Percentiles rank a stretch among this genome's conserved stretches.
These are phyloP conservation scores for Xenoacremonium recifei DNA, from an alignment of 2,329 filamentous ascomycete species.

Conservation along the genomic window DNA sequence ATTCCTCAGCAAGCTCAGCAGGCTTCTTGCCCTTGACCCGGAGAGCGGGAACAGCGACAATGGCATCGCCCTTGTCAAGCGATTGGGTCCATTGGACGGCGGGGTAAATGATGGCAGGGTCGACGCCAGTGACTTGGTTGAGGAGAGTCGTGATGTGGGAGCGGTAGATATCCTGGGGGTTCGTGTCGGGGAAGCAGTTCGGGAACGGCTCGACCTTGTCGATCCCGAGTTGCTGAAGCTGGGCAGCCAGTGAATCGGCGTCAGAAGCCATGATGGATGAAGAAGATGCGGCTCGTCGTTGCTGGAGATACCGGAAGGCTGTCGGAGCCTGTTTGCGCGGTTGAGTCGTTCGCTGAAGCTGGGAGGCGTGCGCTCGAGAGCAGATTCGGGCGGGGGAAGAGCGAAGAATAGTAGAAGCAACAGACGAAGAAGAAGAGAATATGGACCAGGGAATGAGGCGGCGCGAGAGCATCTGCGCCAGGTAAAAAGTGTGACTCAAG, in stretches of 20 bases:
- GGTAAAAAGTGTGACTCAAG: conserved; percentile 28
- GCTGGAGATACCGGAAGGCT: not conserved
- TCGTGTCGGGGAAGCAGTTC: conserved; percentile 63
- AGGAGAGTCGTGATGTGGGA: conserved; percentile 72
- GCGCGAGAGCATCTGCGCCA: conserved; percentile 26
- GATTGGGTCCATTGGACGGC: conserved; percentile 76
- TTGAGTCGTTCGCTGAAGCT: not conserved
- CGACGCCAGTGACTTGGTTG: conserved; percentile 67
- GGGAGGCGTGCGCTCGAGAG: conserved; percentile 3
- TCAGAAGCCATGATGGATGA: conserved; percentile 20
- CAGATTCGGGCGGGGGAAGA: not conserved
- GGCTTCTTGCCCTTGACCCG: conserved; percentile 72
- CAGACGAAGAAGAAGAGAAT: conserved; percentile 12
- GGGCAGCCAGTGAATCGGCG: conserved; percentile 22
- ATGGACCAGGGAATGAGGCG: conserved; percentile 22
- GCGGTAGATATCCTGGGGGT: conserved; percentile 78
- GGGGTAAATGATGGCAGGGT: conserved; percentile 68
- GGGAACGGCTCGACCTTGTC: conserved; percentile 39
- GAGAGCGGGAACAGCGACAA: conserved; percentile 76
- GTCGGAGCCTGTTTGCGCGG: conserved; percentile 5
- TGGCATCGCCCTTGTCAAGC: conserved; percentile 79
- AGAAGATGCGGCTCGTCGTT: conserved; percentile 11
- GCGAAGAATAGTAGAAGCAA: conserved; percentile 4
- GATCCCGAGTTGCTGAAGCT: conserved; percentile 23
- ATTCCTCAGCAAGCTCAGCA: conserved; percentile 59